Conservation (phyloP, 1,284 basidiomycete species). For the Prillingera fragicola region DNA sequence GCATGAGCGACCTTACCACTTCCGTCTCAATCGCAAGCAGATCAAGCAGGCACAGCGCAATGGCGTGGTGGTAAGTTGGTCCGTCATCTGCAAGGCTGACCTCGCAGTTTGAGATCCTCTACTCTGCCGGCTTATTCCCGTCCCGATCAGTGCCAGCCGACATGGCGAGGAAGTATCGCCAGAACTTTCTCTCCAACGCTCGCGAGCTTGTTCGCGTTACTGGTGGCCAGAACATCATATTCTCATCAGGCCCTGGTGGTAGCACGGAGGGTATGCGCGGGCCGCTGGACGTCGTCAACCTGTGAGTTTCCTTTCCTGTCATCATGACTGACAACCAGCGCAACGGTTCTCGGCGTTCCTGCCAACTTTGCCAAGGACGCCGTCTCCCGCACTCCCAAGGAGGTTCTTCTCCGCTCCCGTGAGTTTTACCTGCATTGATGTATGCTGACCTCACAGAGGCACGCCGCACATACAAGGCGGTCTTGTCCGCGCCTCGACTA, state of each 20-base stretch:
- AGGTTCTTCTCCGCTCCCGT: conserved; percentile 46
- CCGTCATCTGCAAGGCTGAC: conserved; percentile 1
- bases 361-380: conserved; percentile 48
- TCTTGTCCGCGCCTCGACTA: conserved; percentile 37
- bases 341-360: conserved; percentile 44
- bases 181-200: conserved; percentile 47
- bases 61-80: conserved; percentile 43
- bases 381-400: conserved; percentile 34
- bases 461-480: conserved; percentile 42
- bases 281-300: conserved; percentile 44
- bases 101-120: conserved; percentile 45
- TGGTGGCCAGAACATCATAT: conserved; percentile 43
- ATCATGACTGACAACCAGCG: conserved; percentile 21
- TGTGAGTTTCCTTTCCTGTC: conserved; percentile 23
- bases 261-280: conserved; percentile 30
- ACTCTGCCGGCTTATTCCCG: conserved; percentile 42
- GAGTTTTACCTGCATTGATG: conserved; percentile 14
- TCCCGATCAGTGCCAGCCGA: conserved; percentile 26
- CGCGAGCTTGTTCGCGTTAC: conserved; percentile 45
- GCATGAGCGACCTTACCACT: conserved; percentile 43
- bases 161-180: conserved; percentile 30
- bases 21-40: conserved; percentile 41
- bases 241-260: conserved; percentile 41
- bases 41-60: conserved; percentile 44
- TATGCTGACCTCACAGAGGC: conserved; percentile 28